A percentile compares a stretch with the other conserved stretches of the same genome.
Evolutionary conservation across 225 moss, liverwort and hornwort genomes (phyloP).

Genomic region (Pleurozium schreberi): DNA sequence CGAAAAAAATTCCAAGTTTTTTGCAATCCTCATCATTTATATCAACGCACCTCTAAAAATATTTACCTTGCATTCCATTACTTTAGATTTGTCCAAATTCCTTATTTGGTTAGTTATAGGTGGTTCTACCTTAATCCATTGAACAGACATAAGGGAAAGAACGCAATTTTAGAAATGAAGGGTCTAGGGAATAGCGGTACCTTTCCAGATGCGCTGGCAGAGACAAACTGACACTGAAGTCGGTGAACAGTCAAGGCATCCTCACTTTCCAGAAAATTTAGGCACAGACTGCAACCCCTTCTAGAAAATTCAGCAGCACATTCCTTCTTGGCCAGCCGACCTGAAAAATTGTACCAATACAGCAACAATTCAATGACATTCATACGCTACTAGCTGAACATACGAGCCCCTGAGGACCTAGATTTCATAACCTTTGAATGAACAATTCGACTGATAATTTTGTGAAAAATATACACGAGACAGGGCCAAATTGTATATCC

Average conservation of each 20-base stretch:
- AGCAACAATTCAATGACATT: background rate
- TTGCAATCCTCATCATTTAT: too few relatives aligned
- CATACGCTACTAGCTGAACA: background rate
- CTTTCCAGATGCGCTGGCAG: constrained; percentile 28
- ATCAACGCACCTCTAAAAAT: too few relatives aligned
- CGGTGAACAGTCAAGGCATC: constrained; percentile 24
- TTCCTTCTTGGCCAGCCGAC: constrained; percentile 47
- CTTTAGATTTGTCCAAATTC: too few relatives aligned
- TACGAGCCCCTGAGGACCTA: background rate
- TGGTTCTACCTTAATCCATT: too few relatives aligned
- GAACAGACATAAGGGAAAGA: background rate
- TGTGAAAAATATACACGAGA: background rate
- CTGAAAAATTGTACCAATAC: constrained; percentile 12
- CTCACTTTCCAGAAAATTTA: constrained; percentile 32
- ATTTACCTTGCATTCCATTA: too few relatives aligned
- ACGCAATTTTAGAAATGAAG: background rate
- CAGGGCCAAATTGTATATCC: background rate
- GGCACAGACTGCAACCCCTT: constrained; percentile 37
- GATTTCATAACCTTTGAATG: background rate
- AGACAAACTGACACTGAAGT: constrained; percentile 27
- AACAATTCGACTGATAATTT: background rate
- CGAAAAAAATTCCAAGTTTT: too few relatives aligned
- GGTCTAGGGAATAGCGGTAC: constrained; percentile 1
- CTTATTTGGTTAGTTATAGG: too few relatives aligned
- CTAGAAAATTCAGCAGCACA: constrained; percentile 40